Evolutionary conservation across 495 filamentous ascomycete genomes (phyloP), one percentile per base, ranked within the genome.

Genomic region (Talaromyces adpressus): DNA sequence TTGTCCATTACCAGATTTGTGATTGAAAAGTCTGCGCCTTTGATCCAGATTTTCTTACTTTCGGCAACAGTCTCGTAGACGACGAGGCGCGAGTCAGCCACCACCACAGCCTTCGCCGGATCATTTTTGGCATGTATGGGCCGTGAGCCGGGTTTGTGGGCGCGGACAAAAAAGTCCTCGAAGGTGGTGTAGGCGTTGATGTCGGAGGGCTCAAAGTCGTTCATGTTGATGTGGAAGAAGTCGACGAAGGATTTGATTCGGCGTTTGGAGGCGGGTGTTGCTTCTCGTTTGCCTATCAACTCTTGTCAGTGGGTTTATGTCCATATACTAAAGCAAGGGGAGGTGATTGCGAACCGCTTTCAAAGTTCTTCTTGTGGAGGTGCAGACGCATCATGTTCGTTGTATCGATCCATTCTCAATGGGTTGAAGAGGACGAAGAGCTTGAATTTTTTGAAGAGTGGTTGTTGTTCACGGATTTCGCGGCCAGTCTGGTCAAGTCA

Each of bases 131-230:
- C 71, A 27, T 67, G 66, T 27, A 78, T 73, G 0, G 78, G 78
- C 4, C 81, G 68, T 14, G 70, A 65, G 0, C 66, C 71, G 5
- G 70, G 68, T 16, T 67, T 69, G 62, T 80, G 76, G 18, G 68
- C 68, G 9, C 81, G 77, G 8, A 75, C 68, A 66, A 82, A 81
- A 69, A 82, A 83, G 29, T 77, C 71, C 62, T 81, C 75, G 66
- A 78, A 78, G 1, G 68, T 75, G 3, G 5, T 7, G 64, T 78
- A 80, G 20, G 62, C 67, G 8, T 64, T 49, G n/a, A 63, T 62
- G 49, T 77, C 70, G 8, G 69, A 71, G 1, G 71, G 74, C 7
- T 70, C 57, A 67, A 75, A 77, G 23, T 73, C 65, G 16, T 66
- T 14, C 74, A 78, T 78, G 66, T 76, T 64, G 60, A 77, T 77